Evolutionary conservation across 1,284 basidiomycete species (phyloP).

Genomic region (Rhodotorula sp.): DNA sequence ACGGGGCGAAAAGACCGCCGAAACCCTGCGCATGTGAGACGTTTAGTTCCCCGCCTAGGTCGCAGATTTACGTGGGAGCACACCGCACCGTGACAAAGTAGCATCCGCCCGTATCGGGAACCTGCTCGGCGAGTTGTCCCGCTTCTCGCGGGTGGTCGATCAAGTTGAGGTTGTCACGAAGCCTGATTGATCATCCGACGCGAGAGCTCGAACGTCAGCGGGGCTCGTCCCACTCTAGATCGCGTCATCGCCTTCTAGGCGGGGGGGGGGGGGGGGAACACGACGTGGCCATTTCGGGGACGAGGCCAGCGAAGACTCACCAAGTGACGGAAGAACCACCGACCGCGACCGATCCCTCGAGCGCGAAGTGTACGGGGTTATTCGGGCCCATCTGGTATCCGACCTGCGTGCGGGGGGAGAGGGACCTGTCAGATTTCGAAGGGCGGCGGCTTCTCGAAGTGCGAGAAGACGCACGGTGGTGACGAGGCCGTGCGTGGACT

Average conservation of each 20-base stretch:
- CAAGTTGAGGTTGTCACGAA: conserved; percentile 84
- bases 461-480: conserved; percentile 65
- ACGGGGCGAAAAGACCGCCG: conserved; percentile 51
- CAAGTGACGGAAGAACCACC: conserved; percentile 95
- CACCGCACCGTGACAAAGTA: conserved; percentile 92
- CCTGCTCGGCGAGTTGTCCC: conserved; percentile 76
- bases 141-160: conserved; percentile 80
- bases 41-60: conserved; percentile 59
- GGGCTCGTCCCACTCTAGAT: too few species aligned
- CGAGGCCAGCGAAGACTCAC: neutral
- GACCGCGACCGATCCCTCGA: conserved; percentile 93
- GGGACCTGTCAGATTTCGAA: neutral
- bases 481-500: conserved; percentile 80
- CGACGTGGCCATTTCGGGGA: too few species aligned
- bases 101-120: conserved; percentile 80
- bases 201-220: neutral
- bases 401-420: conserved; percentile 55
- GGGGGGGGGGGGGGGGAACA: too few species aligned
- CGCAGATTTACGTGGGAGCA: conserved; percentile 56
- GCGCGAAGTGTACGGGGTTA: conserved; percentile 79
- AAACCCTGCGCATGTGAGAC: conserved; percentile 47
- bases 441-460: neutral
- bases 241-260: too few species aligned
- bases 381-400: conserved; percentile 86
- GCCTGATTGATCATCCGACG: conserved; percentile 48